Evolutionary conservation across 1,284 basidiomycete genomes (phyloP), one percentile per base, ranked within the genome.

Genomic region (Cutaneotrichosporon curvatum): DNA sequence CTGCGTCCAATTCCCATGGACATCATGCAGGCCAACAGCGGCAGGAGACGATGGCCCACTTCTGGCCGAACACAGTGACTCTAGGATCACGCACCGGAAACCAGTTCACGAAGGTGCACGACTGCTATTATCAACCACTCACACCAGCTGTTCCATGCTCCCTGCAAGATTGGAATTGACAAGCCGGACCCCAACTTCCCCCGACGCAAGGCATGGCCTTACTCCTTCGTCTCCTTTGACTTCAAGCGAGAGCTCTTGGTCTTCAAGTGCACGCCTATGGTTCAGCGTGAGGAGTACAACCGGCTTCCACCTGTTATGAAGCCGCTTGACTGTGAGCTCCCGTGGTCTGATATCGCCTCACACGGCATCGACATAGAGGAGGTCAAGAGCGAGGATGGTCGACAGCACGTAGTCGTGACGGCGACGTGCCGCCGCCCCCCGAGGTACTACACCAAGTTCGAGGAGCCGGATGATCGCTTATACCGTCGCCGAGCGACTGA

Each of bases 201-300:
- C 14, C 37, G 39, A 10, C 16, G 12, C 12, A 37, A 23, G 31
- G 37, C 34, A 19, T 5, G 18, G 16, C 28, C 12, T 1, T 43
- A 31, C 20, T 66, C 66, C 0, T 59, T 57, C 47, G 53, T 71
- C 28, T 56, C 58, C 4, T 68, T 71, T 50, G 60, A 67, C 37
- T 61, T 68, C 43, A 49, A 50, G 28, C 44, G 56, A 4, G 59
- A 70, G 44, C 28, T 47, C 3, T 49, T 70, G 12, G 54, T 58
- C 25, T 59, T 66, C 39, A 38, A 50, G 20, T 6, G 19, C 1
- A 40, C 60, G 1, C 15, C 32, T 8, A 9, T 43, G 2, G 38
- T 48, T 6, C 23, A 35, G 4, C 4, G 37, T 4, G 10, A 28
- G 10, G 41, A 40, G 16, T 6, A 15, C 12, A 19, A 35, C 5